These are phyloP conservation scores for Plasmodium berghei DNA, from an alignment of 169 alveolate genomes.

Conservation along the genomic window DNA sequence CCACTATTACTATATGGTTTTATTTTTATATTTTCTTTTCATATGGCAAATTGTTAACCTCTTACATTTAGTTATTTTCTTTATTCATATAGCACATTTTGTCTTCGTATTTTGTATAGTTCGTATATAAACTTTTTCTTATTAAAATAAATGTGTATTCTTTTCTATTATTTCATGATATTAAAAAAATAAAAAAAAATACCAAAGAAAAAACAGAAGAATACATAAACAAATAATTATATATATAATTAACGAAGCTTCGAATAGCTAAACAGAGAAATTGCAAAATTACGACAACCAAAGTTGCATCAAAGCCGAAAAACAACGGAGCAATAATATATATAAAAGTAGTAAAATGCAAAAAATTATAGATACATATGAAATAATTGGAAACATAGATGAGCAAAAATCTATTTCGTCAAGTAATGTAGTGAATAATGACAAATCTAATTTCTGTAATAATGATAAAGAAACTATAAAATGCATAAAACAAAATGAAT, in stretches of 20 bases:
- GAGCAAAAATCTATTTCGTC: constrained; percentile 31
- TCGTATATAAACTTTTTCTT: not conserved
- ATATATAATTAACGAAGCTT: too few relatives aligned
- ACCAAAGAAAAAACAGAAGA: too few relatives aligned
- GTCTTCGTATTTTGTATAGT: not conserved
- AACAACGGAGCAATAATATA: not conserved
- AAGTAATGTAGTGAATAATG: constrained; percentile 23
- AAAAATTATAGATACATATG: constrained; percentile 51
- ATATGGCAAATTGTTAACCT: not conserved
- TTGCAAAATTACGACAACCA: too few relatives aligned
- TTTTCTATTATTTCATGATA: too few relatives aligned
- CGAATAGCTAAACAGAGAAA: too few relatives aligned
- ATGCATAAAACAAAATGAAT: not conserved
- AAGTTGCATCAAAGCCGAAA: not conserved
- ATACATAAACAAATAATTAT: too few relatives aligned
- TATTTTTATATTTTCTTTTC: not conserved
- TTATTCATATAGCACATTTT: not conserved
- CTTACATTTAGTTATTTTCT: not conserved
- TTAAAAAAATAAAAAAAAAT: too few relatives aligned
- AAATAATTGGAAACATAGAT: constrained; percentile 68
- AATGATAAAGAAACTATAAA: not conserved
- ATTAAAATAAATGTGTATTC: too few relatives aligned
- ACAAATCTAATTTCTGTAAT: not conserved
- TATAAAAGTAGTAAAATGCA: constrained; percentile 15
- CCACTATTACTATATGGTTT: not conserved